Evolutionary conservation across 2,329 filamentous ascomycete species (phyloP), one percentile per base, ranked within the genome.

Genomic region (Botrytis deweyae): DNA sequence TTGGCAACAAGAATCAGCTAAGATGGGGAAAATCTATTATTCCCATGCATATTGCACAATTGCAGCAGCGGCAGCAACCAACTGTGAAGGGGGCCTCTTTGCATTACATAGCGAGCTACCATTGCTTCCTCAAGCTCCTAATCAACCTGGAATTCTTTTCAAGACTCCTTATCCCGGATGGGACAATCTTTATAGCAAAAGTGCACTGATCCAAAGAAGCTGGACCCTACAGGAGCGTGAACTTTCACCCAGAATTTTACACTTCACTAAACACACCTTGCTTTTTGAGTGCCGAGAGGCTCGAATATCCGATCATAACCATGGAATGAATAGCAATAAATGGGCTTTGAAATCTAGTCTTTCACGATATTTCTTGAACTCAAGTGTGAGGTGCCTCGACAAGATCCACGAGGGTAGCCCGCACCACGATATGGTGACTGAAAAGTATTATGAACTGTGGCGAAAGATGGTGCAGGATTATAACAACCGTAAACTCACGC

Each of bases 11-110:
- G 74, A 78, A 55, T 72, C 75, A 6, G 68, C 73, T 25, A 44
- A 65, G 38, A 78, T 78, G 77, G 74, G 69, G 0, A 69, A 74
- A 42, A 70, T 78, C 7, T 78, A 77, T 49, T 78, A 77, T 49
- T 69, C 67, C 10, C 59, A 75, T 40, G 64, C 55, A 25, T 72
- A 73, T 49, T 74, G 72, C 33, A 76, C 63, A n/a, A 65, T 75
- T 46, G 72, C 75, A 36, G 75, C 75, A n/a, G 63, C 67, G 20
- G 49, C 62, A 22, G 75, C 72, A 40, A 59, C 25, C 44, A 73
- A 52, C 22, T 73, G 55, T 25, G 40, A 73, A 6, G 66, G 38
- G 40, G 64, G 64, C 10, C 64, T 70, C 25, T 73, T 73, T 70
- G 42, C 72, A 49, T 63, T 62, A 36, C 65, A 52, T 62, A 25